Evolutionary conservation across 805 yeast species (phyloP), one percentile per base, ranked within the genome.

Genomic region (Vanderwaltozyma verrucispora): DNA sequence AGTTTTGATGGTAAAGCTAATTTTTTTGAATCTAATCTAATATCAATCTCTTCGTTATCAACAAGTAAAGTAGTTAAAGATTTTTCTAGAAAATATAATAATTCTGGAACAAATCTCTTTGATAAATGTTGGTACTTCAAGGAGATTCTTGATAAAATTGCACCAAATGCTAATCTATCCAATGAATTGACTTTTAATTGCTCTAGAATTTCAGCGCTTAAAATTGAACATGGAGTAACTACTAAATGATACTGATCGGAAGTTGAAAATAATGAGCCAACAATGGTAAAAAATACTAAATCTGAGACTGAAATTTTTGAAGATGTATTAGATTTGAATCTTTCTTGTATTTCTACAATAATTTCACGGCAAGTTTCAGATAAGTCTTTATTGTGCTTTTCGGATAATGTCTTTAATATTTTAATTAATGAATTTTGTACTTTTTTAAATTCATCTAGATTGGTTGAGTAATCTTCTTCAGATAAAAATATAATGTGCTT

Each of bases 201-300:
- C 37, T 78, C 76, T 38, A 89, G 62, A 12, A 75, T 65, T 57
- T 85, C 89, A 34, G 80, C 73, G 66, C 86, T 75, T 28, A 85
- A 61, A 25, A 92, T 71, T 23, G 75, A 64, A 2, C 89, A 71
- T 3, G 96, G 95, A 0, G 96, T 88, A 4, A 79, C 88, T 10
- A 92, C 81, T 41, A 87, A 68, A 65, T 92, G 98, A 61, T 83
- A 89, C 54, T 86, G 88, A 65, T 92, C 99, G 0, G 98, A 92
- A 1, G 96, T 86, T 0, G 98, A 88, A 54, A 82, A 92, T 4
- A 87, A 55, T 37, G 71, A 66, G 6, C 96, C 96, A 40, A 88
- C 68, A 5, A 86, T 49, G 0, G 77, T 67, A 51, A 80, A 83
- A 42, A 81, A 73, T 5, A 84, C 60, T 41, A 86, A 60, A 53